phyloP scores from a whole-genome alignment of 1,284 basidiomycete species.

The Ganoderma multipileum region DNA sequence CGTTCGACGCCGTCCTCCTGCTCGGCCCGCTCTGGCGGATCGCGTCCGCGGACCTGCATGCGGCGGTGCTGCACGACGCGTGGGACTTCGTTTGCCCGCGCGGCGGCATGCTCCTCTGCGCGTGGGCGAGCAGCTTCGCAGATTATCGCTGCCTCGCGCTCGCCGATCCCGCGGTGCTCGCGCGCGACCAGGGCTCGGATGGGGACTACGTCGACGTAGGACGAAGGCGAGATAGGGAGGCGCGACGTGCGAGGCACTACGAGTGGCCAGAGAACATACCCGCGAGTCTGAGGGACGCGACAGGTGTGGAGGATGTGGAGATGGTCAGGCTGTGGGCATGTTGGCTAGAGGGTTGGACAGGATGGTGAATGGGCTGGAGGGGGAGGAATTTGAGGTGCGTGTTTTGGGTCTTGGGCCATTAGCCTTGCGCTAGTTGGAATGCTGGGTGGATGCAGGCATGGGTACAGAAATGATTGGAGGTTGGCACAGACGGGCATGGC shows the following conservation, averaged over 20 bases:
- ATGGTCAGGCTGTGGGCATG: constrained; percentile 30
- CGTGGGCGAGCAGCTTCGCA: constrained; percentile 30
- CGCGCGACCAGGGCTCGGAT: constrained; percentile 17
- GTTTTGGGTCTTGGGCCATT: not conserved
- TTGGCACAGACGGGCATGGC: constrained; percentile 22
- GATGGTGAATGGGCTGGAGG: constrained; percentile 30
- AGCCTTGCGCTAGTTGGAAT: not conserved
- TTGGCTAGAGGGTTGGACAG: constrained; percentile 25
- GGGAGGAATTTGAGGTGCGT: constrained; percentile 30
- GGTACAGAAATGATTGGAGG: constrained; percentile 30
- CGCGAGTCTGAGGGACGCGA: constrained; percentile 14
- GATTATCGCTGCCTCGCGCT: constrained; percentile 29
- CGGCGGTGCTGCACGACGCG: constrained; percentile 24
- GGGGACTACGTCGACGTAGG: constrained; percentile 26
- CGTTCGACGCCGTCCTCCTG: constrained; percentile 30
- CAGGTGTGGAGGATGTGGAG: constrained; percentile 17
- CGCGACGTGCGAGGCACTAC: constrained; percentile 29
- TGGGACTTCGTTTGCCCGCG: constrained; percentile 25
- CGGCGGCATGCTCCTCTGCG: constrained; percentile 23
- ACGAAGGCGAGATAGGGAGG: no score
- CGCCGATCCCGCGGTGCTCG: constrained; percentile 22
- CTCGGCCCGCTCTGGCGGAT: constrained; percentile 31
- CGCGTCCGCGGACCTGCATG: constrained; percentile 23
- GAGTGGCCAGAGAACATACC: constrained; percentile 30
- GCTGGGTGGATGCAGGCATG: constrained; percentile 19